Evolutionary conservation across 2,329 filamentous ascomycete genomes (phyloP), one percentile per base, ranked within the genome.

Genomic region (Ascochyta koolunga): DNA sequence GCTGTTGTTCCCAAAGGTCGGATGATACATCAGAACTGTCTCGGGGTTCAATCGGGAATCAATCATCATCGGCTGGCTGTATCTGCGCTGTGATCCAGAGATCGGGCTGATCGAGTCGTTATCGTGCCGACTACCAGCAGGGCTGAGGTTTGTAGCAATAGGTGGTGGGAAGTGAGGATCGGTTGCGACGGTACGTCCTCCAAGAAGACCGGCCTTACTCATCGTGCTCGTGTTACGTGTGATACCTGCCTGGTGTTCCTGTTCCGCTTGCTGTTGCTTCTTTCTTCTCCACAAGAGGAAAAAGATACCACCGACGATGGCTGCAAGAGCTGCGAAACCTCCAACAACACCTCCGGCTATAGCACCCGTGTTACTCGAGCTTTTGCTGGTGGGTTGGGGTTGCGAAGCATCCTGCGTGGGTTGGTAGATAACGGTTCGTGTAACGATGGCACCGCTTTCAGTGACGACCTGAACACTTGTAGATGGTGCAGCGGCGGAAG

Each of bases 31-130:
- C 63, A 80, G 77, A 24, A 81, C 70, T 3, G 77, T 77, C 6
- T 73, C 74, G 2, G 79, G 79, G 51, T 82, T 81, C 21, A 82
- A 70, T 21, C 79, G 71, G 54, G 80, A 79, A 51, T 82, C 79
- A 55, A 79, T 77, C 27, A 80, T 71, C 51, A 79, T 64, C 2
- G 78, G 78, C 49, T 75, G 71, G 54, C 78, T 81, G 48, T 73
- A 71, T 37, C 79, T 62, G 43, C 72, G 65, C 46, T 70, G 68
- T 39, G 69, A 72, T 7, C 66, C 66, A 9, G 71, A 71, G 1
- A 64, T 60, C 2, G 74, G 75, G 27, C 68, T 75, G 22, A 69
- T 67, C 0, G 72, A 72, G 7, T 74, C 71, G 19, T 60, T 61
- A 21, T 73, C 69, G 8, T 66, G 53, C 15, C 62, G 60, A 38